phyloP scores from a whole-genome alignment of 164 flowering plant genomes.

The Stephania japonica region DNA sequence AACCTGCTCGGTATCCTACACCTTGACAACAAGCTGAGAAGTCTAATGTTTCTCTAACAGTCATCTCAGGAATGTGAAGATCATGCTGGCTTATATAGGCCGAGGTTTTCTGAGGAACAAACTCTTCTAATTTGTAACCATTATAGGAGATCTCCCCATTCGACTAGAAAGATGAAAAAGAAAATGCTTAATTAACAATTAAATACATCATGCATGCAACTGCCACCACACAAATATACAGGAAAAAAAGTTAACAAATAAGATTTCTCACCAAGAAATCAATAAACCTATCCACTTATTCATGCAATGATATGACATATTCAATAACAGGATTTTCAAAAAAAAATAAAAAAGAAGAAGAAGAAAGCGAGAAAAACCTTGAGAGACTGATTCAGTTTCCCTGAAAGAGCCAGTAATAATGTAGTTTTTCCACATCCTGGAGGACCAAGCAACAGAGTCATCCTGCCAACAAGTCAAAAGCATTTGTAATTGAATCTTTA shows the following conservation, averaged over 20 bases:
- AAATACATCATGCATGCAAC: too few species aligned
- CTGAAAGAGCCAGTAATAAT: conserved; percentile 53
- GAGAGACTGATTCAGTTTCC: conserved; percentile 41
- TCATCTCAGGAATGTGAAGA: conserved; percentile 53
- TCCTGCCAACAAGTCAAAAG: conserved; percentile 28
- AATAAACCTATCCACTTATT: too few species aligned
- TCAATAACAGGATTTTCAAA: conserved; percentile 20
- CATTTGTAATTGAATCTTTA: background rate
- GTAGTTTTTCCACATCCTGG: conserved; percentile 65
- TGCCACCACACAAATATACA: too few species aligned
- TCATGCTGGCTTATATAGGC: conserved; percentile 62
- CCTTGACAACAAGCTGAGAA: conserved; percentile 66
- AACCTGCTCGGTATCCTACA: conserved; percentile 46
- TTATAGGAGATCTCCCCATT: conserved; percentile 53
- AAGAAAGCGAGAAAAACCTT: conserved; percentile 30
- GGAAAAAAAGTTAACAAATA: too few species aligned
- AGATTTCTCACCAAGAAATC: too few species aligned
- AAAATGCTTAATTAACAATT: too few species aligned
- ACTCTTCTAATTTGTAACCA: conserved; percentile 46
- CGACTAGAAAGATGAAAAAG: too few species aligned
- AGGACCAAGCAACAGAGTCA: conserved; percentile 64
- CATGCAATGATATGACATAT: too few species aligned
- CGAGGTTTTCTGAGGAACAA: conserved; percentile 55
- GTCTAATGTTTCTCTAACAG: conserved; percentile 60
- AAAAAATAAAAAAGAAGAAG: background rate